Base-by-base conservation (phyloP, 2,329 filamentous ascomycete genomes). In the Colletotrichum chrysophilum region DNA sequence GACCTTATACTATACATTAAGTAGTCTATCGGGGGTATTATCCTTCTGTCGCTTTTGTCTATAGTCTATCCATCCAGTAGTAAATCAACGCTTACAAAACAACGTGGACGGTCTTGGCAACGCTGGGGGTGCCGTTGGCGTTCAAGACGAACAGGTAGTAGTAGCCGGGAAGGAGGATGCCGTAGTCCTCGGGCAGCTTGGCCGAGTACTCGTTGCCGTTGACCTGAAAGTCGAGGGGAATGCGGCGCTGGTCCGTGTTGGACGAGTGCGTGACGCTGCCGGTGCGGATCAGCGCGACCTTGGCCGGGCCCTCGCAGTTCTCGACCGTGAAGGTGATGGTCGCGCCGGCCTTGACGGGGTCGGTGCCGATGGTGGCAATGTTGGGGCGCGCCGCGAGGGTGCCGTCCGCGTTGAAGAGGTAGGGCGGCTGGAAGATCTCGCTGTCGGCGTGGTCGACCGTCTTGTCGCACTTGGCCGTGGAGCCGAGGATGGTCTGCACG, bases 231-330 rank as follows among this genome's bases (percentile, higher is more conserved):
- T 82, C 75, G 26, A 91, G 80, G 16, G 87, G 83, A 64, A 92
- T 84, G 10, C 90, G 86, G 26, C 91, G 82, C 82, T 92, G 90
- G 80, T 92, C 91, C 0, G 87, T 92, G 78, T 92, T 90, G 64
- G 91, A 86, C 2, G 89, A 87, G 79, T 92, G 90, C 0, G 91
- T 92, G 5, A 84, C 83, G 5, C 84, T 86, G 2, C 89, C 87
- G 61, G 87, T 85, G 7, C 90, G 84, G 32, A 92, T 80, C 16
- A 92, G 79, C 1, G 86, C 84, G 52, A 86, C 86, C 4, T 71
- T 70, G 67, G 66, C 70, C 43, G 62, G 52, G 52, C 83, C 80
- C 7, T 79, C 77, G 74, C 91, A 85, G 6, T 81, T 82, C 28
- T 83, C 77, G 14, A 82, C 80, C 28, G 66, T 75, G 67, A 81